A percentile compares a stretch with the other conserved stretches of the same genome.
Conservation (phyloP, 441 rosid species). For the Gossypium davidsonii region DNA sequence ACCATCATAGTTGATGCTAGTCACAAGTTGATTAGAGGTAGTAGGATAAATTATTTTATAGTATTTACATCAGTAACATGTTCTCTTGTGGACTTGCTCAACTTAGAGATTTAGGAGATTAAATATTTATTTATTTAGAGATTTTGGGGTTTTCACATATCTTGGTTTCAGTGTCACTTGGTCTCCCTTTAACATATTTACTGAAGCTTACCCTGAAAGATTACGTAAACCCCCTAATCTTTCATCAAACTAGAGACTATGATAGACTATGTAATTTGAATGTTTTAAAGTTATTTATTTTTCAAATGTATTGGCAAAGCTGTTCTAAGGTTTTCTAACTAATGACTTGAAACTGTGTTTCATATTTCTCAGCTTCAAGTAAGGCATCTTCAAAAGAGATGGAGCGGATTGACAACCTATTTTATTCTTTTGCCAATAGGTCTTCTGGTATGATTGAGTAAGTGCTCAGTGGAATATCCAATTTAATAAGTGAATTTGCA, state of each 20-base stretch:
- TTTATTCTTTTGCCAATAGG: constrained; percentile 55
- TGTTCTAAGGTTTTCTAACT: not conserved
- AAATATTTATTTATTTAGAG: too few species aligned
- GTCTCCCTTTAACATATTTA: not conserved
- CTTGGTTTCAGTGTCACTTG: not conserved
- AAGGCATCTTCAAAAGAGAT: constrained; percentile 85
- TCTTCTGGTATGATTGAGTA: constrained; percentile 84
- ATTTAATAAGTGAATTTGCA: not conserved
- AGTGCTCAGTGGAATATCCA: constrained; percentile 26
- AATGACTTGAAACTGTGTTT: constrained; percentile 2
- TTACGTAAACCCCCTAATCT: not conserved
- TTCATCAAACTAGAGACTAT: not conserved
- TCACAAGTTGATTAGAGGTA: too few species aligned
- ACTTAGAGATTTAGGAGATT: too few species aligned
- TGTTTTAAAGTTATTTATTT: not conserved
- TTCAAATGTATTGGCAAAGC: not conserved
- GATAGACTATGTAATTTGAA: not conserved
- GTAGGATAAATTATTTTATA: too few species aligned
- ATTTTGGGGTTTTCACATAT: too few species aligned
- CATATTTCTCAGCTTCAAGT: constrained; percentile 51
- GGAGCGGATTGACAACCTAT: constrained; percentile 79
- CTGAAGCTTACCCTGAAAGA: not conserved
- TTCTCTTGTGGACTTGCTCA: too few species aligned
- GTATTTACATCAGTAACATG: too few species aligned
- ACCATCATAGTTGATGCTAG: too few species aligned